Base-by-base conservation (phyloP, 352 stramenopile species). In the Salisapilia sapeloensis region DNA sequence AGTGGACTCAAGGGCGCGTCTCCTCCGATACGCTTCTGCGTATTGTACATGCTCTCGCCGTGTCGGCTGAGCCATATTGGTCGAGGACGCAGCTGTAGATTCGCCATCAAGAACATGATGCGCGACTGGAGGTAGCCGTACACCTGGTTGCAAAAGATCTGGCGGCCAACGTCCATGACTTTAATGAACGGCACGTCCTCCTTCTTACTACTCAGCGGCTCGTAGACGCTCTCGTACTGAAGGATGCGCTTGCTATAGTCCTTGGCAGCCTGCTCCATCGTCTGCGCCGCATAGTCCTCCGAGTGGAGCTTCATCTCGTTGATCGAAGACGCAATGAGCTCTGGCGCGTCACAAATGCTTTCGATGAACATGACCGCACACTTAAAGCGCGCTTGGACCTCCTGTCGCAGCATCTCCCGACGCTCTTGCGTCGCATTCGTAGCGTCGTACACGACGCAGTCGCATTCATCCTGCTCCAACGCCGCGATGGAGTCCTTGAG, bases 21-120 rank as follows among this genome's bases (percentile, higher is more conserved):
- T 11, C 93, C 93, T 29, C 93, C 93, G 55, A 99, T 98, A 18
- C 93, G 90, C 37, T 95, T 96, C 47, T 96, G 64, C 33, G 93
- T 77, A 53, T 98, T 98, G 69, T 97, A 98, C 63, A 97, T 87
- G 21, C 82, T 96, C 65, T 98, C 90, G 23, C 94, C 94, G 53
- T 98, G 93, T 27, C 94, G 83, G 34, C 85, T 96, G 25, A 98
- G 70, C 66, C 94, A 97, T 51, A 98, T 98, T 6, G 85, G 87
- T 10, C 92, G 76, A 29, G 87, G 84, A 15, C 91, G 67, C 13
- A 93, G 78, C 41, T 97, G 89, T 26, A 98, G 50, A 41, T 97
- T 97, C 42, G 90, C 93, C 48, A 97, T 82, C 48, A 97, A 86
- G 45, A 96, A 93, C 49, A 96, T 90, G 42, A 97, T 87, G 12